phyloP scores from a whole-genome alignment of 2,329 filamentous ascomycete genomes.

The Thelonectria blattea region DNA sequence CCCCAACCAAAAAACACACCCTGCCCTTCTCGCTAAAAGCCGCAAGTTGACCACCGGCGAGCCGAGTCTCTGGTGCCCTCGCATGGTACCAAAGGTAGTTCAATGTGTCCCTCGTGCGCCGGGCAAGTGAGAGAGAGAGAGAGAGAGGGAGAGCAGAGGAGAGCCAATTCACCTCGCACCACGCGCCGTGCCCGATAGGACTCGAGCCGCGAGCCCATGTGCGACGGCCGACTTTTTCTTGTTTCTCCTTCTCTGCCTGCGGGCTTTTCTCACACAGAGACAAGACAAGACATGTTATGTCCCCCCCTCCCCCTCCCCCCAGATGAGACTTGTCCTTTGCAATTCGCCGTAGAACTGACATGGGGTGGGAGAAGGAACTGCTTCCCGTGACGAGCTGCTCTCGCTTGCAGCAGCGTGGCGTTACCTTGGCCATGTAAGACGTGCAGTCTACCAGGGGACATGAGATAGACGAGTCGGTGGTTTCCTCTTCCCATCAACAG shows the following conservation, averaged over 20 bases:
- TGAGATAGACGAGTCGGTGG: conserved; percentile 21
- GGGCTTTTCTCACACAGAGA: conserved; percentile 11
- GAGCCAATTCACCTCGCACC: conserved; percentile 17
- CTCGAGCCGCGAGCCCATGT: conserved; percentile 13
- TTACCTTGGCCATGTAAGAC: conserved; percentile 10
- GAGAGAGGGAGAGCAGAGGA: conserved; percentile 1
- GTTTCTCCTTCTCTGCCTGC: background rate
- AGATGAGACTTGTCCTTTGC: conserved; percentile 1
- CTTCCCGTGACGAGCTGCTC: conserved; percentile 12
- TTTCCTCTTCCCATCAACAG: conserved; percentile 11
- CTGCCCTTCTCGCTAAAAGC: conserved; percentile 21
- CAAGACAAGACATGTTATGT: conserved; percentile 5
- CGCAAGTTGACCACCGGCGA: conserved; percentile 10
- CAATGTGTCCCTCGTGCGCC: conserved; percentile 2
- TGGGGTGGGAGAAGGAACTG: background rate
- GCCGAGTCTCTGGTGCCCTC: conserved; percentile 19
- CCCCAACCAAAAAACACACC: conserved; percentile 3
- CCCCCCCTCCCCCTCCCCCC: background rate
- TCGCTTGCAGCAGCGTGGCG: conserved; percentile 15
- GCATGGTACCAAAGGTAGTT: background rate
- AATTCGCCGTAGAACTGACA: conserved; percentile 12
- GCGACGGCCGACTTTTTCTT: conserved; percentile 3
- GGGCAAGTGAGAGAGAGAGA: background rate
- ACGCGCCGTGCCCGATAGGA: conserved; percentile 13
- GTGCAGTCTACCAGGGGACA: background rate